phyloP scores from a whole-genome alignment of 805 yeast species.

The Ogataea methanolica region DNA sequence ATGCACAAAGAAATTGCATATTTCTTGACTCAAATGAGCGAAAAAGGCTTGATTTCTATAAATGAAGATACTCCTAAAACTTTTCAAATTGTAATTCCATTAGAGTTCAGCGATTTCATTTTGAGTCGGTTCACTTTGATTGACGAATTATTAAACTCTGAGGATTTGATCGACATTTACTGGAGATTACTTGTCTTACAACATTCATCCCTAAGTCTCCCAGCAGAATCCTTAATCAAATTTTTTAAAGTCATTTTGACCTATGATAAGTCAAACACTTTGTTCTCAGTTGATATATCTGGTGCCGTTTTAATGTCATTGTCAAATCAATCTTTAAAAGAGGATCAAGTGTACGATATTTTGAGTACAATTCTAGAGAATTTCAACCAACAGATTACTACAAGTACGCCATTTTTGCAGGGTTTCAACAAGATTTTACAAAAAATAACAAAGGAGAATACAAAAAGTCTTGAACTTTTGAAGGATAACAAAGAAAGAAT shows the following conservation, averaged over 20 bases:
- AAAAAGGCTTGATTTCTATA: conserved; percentile 17
- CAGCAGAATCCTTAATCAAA: conserved; percentile 18
- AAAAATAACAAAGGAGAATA: neutral
- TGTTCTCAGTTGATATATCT: conserved; percentile 36
- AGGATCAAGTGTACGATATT: conserved; percentile 12
- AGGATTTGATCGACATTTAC: conserved; percentile 33
- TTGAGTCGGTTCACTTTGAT: conserved; percentile 21
- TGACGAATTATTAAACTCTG: conserved; percentile 5
- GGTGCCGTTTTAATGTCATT: conserved; percentile 37
- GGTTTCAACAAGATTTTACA: conserved; percentile 30
- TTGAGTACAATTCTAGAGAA: conserved; percentile 16
- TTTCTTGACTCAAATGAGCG: conserved; percentile 36
- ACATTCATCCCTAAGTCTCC: conserved; percentile 29
- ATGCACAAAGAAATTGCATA: conserved; percentile 34
- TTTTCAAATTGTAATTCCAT: conserved; percentile 26
- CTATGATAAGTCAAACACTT: conserved; percentile 1
- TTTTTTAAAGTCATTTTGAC: conserved; percentile 12
- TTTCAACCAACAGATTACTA: conserved; percentile 22
- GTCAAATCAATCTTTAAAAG: conserved; percentile 20
- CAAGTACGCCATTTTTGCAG: conserved; percentile 35
- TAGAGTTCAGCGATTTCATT: conserved; percentile 29
- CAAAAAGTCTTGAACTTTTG: conserved; percentile 12
- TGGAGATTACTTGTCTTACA: conserved; percentile 49
- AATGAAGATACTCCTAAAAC: conserved; percentile 4
- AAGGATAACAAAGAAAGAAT: conserved; percentile 9